Evolutionary conservation across 306 rosid species (phyloP).

Genomic region (Malus fusca): DNA sequence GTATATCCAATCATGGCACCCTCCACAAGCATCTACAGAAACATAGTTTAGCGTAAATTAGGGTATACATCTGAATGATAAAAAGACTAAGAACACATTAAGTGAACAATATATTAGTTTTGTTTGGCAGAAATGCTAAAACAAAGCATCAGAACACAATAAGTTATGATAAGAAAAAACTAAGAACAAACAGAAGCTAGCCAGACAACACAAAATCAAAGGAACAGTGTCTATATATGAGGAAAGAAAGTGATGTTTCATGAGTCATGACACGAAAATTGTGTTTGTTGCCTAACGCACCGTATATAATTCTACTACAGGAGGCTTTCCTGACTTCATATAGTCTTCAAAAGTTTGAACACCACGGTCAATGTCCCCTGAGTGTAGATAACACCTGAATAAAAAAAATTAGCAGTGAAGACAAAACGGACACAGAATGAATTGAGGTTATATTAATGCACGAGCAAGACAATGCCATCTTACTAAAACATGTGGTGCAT

Average conservation of each 20-base stretch:
- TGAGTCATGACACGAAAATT: constrained; percentile 4
- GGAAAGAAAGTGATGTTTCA: neutral
- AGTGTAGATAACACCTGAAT: constrained; percentile 67
- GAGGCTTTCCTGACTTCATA: constrained; percentile 29
- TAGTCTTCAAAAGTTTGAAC: constrained; percentile 47
- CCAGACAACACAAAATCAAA: neutral
- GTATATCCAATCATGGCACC: constrained; percentile 94
- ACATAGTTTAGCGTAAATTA: constrained; percentile 3
- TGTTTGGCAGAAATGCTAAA: no score
- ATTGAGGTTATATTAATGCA: neutral
- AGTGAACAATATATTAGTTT: no score
- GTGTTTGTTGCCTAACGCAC: constrained; percentile 39
- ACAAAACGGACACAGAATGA: neutral
- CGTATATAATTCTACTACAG: constrained; percentile 43
- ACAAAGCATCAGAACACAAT: no score
- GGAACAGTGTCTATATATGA: neutral
- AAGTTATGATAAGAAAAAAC: no score
- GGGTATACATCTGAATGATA: neutral
- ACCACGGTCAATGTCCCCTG: constrained; percentile 74
- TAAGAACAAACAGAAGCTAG: no score
- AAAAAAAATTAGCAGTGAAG: constrained; percentile 14
- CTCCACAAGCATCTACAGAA: constrained; percentile 63
- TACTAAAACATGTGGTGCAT: neutral
- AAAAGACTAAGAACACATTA: no score
- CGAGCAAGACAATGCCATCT: neutral